Evolutionary conservation across 2,329 filamentous ascomycete genomes (phyloP), one percentile per base, ranked within the genome.

Genomic region (Elsinoe perseae): DNA sequence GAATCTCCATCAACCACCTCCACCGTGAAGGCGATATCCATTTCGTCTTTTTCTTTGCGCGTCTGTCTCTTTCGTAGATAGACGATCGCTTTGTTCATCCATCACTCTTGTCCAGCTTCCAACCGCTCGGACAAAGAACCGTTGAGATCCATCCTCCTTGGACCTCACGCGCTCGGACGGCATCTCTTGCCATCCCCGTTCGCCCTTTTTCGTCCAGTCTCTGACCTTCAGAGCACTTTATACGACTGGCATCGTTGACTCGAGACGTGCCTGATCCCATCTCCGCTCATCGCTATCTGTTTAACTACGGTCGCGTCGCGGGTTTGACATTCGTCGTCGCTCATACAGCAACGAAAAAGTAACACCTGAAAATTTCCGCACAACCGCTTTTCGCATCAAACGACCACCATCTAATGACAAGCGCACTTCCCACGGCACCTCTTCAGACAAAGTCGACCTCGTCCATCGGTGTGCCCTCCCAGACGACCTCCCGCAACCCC

Each of bases 381-480:
- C 40, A 56, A 46, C 56, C 57, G 46, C 61, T 52, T 46, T 56
- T 59, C 53, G 56, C 61, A 38, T 60, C 54, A 50, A 50, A 54
- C 54, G 25, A 42, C 52, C 59, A 50, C 50, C 56, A 54, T 77
- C 77, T 80, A 79, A 83, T 84, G 81, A 83, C 76, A 73, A 82
- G 79, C 77, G 78, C 77, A 71, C 73, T 75, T 70, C 72, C 77
- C 69, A 71, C 73, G 69, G 73, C 75, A 56, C 63, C 70, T 60
- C 70, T 67, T 64, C 75, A 68, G 70, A 74, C 62, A 75, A 70
- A 69, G 73, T 75, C 72, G 72, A 73, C 70, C 66, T 67, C 66
- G 64, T 70, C 75, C 68, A 72, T 72, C 69, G 70, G 73, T 65
- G 69, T 73, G 66, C 71, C 75, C 70, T 70, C 75, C 63, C 69